Conservation (phyloP, 805 yeast genomes). For the Kodamaea laetipori region DNA sequence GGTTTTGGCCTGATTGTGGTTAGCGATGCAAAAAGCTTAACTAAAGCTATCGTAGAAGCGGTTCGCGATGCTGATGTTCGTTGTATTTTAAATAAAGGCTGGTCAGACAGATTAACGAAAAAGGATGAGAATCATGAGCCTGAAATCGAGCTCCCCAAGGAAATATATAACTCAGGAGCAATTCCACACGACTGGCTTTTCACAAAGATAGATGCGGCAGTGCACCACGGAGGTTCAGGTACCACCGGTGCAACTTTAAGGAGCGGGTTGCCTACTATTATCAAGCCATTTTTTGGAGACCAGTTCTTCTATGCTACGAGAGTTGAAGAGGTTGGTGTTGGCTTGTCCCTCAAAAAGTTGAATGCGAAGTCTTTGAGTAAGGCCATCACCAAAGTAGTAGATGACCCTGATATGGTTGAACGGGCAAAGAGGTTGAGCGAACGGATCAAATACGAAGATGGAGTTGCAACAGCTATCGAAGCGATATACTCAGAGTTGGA, state of each 20-base stretch:
- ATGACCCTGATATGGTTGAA: constrained; percentile 63
- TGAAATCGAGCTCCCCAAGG: constrained; percentile 59
- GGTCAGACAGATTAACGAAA: constrained; percentile 75
- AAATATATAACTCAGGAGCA: constrained; percentile 67
- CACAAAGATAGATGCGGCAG: constrained; percentile 87
- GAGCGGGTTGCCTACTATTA: constrained; percentile 84
- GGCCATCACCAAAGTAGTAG: constrained; percentile 70
- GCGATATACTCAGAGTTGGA: constrained; percentile 78
- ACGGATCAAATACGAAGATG: constrained; percentile 70
- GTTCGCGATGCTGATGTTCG: constrained; percentile 78
- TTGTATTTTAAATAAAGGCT: constrained; percentile 89
- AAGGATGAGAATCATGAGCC: constrained; percentile 29
- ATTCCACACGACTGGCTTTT: constrained; percentile 96
- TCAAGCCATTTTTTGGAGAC: constrained; percentile 95
- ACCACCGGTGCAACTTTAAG: constrained; percentile 91
- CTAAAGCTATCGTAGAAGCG: constrained; percentile 76
- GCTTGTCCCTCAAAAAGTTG: constrained; percentile 67
- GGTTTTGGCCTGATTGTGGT: constrained; percentile 98
- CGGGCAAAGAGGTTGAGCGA: constrained; percentile 67
- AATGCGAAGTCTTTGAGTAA: constrained; percentile 62
- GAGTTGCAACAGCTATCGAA: constrained; percentile 75
- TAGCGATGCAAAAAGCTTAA: constrained; percentile 73
- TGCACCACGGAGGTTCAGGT: constrained; percentile 97
- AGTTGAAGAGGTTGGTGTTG: constrained; percentile 87
- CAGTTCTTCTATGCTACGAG: constrained; percentile 89